Conservation (phyloP, 352 stramenopile genomes). For the Lagenidium sp. region DNA sequence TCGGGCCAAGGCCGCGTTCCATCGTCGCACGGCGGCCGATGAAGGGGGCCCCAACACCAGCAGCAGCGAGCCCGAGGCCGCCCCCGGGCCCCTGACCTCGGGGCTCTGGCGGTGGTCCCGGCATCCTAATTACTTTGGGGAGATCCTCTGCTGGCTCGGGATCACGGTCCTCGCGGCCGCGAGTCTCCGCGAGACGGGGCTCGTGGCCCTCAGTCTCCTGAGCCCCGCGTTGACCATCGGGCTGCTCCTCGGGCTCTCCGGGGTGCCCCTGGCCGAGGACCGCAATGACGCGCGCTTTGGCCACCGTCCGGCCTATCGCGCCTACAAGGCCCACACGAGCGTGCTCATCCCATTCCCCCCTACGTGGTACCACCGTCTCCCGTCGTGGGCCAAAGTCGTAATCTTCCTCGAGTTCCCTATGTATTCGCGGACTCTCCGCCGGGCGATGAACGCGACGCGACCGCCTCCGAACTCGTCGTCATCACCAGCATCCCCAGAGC, state of each 20-base stretch:
- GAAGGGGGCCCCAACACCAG: too few species aligned
- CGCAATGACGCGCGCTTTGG: slow-evolving; percentile 59
- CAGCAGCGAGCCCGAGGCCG: too few species aligned
- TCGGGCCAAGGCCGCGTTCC: slow-evolving; percentile 48
- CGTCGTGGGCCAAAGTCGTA: slow-evolving; percentile 29
- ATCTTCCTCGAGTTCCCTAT: slow-evolving; percentile 40
- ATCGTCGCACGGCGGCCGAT: slow-evolving; percentile 22
- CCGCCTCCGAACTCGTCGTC: too few species aligned
- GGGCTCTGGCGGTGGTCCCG: slow-evolving; percentile 84
- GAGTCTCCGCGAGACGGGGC: slow-evolving; percentile 25
- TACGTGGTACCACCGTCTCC: slow-evolving; percentile 25
- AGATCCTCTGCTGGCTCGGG: slow-evolving; percentile 88
- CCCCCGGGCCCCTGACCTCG: slow-evolving; percentile 39
- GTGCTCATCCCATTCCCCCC: slow-evolving; percentile 43
- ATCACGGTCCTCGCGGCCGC: slow-evolving; percentile 30
- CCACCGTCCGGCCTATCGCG: slow-evolving; percentile 33
- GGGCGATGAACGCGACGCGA: slow-evolving; percentile 13
- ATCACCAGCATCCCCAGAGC: too few species aligned
- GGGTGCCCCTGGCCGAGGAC: slow-evolving; percentile 53
- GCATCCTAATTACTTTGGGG: slow-evolving; percentile 91
- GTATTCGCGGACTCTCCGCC: slow-evolving; percentile 44
- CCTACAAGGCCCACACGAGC: slow-evolving; percentile 60
- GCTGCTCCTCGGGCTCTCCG: slow-evolving; percentile 66
- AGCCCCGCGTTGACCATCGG: slow-evolving; percentile 44
- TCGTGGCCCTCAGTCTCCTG: slow-evolving; percentile 37